Evolutionary conservation across 257 asterid genomes (phyloP).

Genomic region (Solanum pennellii): DNA sequence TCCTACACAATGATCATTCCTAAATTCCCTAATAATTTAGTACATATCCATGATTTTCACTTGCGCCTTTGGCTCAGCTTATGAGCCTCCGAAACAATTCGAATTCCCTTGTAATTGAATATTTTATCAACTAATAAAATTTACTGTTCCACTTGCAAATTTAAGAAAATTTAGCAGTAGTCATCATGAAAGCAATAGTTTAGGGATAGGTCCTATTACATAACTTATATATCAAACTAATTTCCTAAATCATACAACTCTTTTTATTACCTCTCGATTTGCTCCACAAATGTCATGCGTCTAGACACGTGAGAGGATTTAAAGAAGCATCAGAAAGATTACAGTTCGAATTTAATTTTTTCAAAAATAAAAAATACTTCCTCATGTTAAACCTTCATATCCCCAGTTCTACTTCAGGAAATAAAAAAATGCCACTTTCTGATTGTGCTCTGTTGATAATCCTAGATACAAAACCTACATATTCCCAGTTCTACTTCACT

Average conservation of each 20-base stretch:
- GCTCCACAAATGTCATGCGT: background rate
- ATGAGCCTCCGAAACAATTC: background rate
- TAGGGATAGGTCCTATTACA: background rate
- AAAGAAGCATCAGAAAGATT: background rate
- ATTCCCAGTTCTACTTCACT: background rate
- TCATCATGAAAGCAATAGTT: background rate
- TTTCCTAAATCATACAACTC: background rate
- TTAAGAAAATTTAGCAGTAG: background rate
- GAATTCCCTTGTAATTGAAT: background rate
- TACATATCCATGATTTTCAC: background rate
- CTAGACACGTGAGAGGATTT: background rate
- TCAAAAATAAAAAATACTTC: background rate
- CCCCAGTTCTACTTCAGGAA: background rate
- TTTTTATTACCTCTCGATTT: background rate
- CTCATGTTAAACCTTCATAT: too few species aligned
- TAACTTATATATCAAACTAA: background rate
- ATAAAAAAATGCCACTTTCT: background rate
- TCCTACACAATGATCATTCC: background rate
- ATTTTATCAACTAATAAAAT: background rate
- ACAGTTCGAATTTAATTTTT: background rate
- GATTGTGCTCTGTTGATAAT: background rate
- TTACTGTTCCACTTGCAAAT: background rate
- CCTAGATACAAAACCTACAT: background rate
- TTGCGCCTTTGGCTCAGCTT: background rate
- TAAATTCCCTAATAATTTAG: background rate